Conservation (phyloP, 163 green algal genomes). For the Chlorella variabilis region DNA sequence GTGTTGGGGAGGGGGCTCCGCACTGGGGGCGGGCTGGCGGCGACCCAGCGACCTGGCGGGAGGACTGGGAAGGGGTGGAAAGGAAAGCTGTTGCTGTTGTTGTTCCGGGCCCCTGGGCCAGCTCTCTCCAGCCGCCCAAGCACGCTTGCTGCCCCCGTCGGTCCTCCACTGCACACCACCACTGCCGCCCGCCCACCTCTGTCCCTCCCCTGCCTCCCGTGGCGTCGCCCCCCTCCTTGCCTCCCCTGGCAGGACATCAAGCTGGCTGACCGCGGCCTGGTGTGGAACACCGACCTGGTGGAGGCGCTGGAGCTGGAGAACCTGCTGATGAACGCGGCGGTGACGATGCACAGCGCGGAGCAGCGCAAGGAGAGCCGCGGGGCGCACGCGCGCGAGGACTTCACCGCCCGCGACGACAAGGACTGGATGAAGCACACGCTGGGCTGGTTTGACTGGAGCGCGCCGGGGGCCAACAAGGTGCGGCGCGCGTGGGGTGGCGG, state of each 20-base stretch:
- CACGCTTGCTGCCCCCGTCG: too few relatives aligned
- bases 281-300: conserved; percentile 98
- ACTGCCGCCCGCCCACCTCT: too few relatives aligned
- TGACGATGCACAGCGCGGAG: conserved; percentile 95
- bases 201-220: background rate
- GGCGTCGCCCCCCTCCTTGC: too few relatives aligned
- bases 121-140: too few relatives aligned
- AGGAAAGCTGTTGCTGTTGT: too few relatives aligned
- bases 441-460: conserved; percentile 76
- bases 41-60: too few relatives aligned
- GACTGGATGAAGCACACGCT: conserved; percentile 99
- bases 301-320: conserved; percentile 99
- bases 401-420: conserved; percentile 85
- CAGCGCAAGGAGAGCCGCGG: conserved; percentile 95
- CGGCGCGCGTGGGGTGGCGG: background rate
- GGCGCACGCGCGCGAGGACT: conserved; percentile 98
- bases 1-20: background rate
- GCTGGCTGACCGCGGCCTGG: conserved; percentile 79
- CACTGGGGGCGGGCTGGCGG: too few relatives aligned
- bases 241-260: conserved; percentile 54
- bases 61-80: too few relatives aligned
- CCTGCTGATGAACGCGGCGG: conserved; percentile 92
- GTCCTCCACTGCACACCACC: too few relatives aligned
- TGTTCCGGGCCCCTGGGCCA: too few relatives aligned
- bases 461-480: conserved; percentile 49